These are phyloP conservation scores for Solanum bukasovii DNA, from an alignment of 257 asterid species.

Conservation along the genomic window DNA sequence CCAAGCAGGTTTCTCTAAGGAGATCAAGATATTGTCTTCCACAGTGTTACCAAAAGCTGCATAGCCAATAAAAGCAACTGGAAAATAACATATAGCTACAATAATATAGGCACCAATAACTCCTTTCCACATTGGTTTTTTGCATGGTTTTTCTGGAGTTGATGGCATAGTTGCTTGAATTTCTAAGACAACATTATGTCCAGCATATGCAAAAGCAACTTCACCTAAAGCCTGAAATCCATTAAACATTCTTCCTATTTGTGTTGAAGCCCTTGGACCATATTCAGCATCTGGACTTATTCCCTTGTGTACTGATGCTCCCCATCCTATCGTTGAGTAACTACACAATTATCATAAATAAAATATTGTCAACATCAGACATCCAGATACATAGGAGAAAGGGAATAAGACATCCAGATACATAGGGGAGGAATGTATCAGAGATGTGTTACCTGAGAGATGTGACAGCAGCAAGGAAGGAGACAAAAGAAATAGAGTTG, in stretches of 20 bases:
- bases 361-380: background rate
- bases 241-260: slow-evolving; percentile 7
- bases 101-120: background rate
- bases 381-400: too few species aligned
- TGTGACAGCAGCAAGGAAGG: slow-evolving; percentile 44
- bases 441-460: slow-evolving; percentile 20
- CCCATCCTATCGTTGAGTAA: slow-evolving; percentile 48
- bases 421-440: too few species aligned
- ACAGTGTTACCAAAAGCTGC: background rate
- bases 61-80: background rate
- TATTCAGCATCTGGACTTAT: slow-evolving; percentile 7
- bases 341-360: background rate
- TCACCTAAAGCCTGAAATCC: slow-evolving; percentile 37
- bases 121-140: slow-evolving; percentile 8
- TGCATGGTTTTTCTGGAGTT: slow-evolving; percentile 25
- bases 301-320: slow-evolving; percentile 20
- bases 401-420: too few species aligned
- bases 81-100: background rate
- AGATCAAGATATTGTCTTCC: background rate
- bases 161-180: slow-evolving; percentile 55
- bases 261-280: slow-evolving; percentile 13
- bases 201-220: slow-evolving; percentile 39
- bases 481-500: slow-evolving; percentile 20
- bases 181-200: slow-evolving; percentile 41
- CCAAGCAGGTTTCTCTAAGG: background rate